Percentiles rank a stretch among this genome's conserved stretches.
These are phyloP conservation scores for Pulveroboletus frians DNA, from an alignment of 768 basidiomycete genomes.

Conservation along the genomic window DNA sequence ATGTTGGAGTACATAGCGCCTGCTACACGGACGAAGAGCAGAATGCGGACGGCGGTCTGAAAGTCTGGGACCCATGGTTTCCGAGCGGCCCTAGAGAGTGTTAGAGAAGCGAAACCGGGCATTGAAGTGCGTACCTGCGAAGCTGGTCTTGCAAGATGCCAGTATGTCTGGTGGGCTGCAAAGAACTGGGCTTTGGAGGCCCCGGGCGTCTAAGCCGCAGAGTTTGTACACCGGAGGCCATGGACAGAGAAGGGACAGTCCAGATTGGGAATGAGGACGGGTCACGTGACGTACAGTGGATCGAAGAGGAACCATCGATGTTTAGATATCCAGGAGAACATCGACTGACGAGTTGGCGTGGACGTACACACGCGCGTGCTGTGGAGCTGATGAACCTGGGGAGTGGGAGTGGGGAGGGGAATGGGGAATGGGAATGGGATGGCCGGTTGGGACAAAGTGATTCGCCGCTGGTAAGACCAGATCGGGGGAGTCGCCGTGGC, in stretches of 20 bases:
- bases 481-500: constrained; percentile 30
- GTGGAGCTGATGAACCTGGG: background rate
- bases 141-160: constrained; percentile 80
- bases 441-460: constrained; percentile 17
- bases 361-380: background rate
- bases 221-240: constrained; percentile 45
- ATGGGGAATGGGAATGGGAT: constrained; percentile 7
- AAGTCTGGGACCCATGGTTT: constrained; percentile 85
- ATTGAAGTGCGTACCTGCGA: constrained; percentile 47
- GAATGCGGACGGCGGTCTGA: constrained; percentile 74
- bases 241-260: constrained; percentile 8
- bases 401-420: constrained; percentile 3
- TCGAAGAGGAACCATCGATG: background rate
- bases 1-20: constrained; percentile 95
- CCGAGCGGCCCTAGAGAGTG: constrained; percentile 48
- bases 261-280: no score
- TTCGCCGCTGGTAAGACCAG: constrained; percentile 26
- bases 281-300: constrained; percentile 10
- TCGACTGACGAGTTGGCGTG: background rate
- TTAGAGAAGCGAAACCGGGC: constrained; percentile 7
- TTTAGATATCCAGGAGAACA: background rate
- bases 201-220: constrained; percentile 49
- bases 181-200: constrained; percentile 16
- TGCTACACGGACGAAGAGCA: constrained; percentile 73
- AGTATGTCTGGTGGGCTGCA: constrained; percentile 43